A percentile compares a stretch with the other conserved stretches of the same genome.
phyloP scores from a whole-genome alignment of 2,329 filamentous ascomycete genomes.

The Sclerotinia sclerotiorum region DNA sequence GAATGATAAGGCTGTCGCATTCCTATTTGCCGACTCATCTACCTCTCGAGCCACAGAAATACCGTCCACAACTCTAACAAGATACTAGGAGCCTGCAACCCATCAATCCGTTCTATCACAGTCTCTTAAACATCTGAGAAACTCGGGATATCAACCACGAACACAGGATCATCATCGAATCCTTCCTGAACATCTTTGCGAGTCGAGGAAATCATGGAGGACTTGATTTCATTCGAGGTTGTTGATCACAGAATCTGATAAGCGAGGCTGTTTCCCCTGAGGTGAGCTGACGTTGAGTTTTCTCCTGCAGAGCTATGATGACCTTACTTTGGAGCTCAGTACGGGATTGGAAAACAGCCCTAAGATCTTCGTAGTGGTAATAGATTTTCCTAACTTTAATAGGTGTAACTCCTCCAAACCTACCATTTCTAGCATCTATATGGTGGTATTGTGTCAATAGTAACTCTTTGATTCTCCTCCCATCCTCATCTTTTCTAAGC shows the following conservation, averaged over 20 bases:
- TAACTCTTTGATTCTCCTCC: background rate
- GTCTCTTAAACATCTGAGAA: background rate
- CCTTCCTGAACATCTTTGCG: background rate
- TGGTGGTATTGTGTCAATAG: background rate
- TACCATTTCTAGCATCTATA: too few species aligned
- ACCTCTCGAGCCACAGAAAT: background rate
- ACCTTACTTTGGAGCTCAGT: background rate
- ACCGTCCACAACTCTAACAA: background rate
- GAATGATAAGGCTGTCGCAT: background rate
- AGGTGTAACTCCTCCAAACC: background rate
- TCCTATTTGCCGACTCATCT: background rate
- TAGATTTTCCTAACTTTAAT: background rate
- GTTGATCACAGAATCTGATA: background rate
- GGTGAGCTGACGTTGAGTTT: background rate
- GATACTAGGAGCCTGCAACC: rapidly evolving
- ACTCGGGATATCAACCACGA: background rate
- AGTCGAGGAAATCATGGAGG: background rate
- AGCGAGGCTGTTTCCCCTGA: slow-evolving; percentile 9
- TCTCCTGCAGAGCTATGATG: background rate
- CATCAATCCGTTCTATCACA: rapidly evolving
- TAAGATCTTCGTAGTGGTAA: too few species aligned
- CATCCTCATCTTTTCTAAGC: background rate
- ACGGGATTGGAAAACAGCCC: background rate
- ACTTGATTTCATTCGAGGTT: background rate
- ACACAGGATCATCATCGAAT: background rate